These are phyloP conservation scores for Plectranthus barbatus DNA, from an alignment of 257 asterid species.

Conservation along the genomic window DNA sequence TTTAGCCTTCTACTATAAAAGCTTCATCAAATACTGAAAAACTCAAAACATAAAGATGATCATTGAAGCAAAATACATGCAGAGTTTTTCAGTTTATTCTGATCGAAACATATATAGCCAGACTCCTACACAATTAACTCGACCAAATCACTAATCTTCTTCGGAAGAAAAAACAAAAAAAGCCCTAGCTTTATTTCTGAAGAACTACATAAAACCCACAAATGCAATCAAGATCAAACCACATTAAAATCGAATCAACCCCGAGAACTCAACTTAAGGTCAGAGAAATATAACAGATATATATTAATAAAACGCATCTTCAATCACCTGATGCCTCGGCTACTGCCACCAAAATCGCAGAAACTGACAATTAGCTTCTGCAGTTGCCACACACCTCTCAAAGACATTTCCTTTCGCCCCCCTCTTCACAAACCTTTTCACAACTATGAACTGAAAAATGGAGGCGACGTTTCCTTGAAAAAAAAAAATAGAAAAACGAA, in stretches of 20 bases:
- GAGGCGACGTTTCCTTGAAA: background rate
- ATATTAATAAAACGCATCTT: background rate
- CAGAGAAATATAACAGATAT: background rate
- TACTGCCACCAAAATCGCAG: conserved; percentile 88
- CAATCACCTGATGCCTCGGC: conserved; percentile 78
- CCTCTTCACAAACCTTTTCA: background rate
- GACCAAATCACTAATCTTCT: background rate
- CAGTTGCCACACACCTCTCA: conserved; percentile 89
- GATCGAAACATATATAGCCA: no score
- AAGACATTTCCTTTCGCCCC: conserved; percentile 35
- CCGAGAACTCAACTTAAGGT: background rate
- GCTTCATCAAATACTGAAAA: background rate
- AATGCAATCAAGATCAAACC: background rate
- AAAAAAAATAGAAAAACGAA: no score
- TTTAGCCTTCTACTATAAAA: background rate
- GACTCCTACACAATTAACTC: background rate
- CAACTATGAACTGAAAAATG: background rate
- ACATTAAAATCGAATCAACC: background rate
- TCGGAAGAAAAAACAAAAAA: background rate
- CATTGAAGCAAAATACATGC: background rate
- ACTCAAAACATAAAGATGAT: no score
- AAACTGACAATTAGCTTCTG: conserved; percentile 66
- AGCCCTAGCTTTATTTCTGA: background rate
- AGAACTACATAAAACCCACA: background rate
- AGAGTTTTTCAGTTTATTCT: no score